These are phyloP conservation scores for Boletus insuetus DNA, from an alignment of 768 basidiomycete genomes.

Conservation along the genomic window DNA sequence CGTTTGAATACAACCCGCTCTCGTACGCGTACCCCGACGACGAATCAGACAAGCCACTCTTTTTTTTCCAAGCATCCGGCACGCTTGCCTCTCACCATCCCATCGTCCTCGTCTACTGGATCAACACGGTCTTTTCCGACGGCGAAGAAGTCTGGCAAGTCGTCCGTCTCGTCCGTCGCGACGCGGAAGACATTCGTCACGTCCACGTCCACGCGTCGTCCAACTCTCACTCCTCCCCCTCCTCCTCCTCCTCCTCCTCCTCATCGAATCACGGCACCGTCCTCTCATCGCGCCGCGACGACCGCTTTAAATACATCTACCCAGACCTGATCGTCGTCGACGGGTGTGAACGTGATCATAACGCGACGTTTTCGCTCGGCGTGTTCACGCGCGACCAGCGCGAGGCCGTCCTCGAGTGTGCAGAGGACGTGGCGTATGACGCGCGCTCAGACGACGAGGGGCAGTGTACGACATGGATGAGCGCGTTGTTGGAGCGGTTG, in stretches of 20 bases:
- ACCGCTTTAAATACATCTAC: constrained; percentile 20
- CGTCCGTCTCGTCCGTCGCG: constrained; percentile 20
- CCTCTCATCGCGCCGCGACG: too few species aligned
- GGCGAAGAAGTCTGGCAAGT: constrained; percentile 29
- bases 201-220: too few species aligned
- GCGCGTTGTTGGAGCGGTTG: constrained; percentile 18
- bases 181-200: not conserved
- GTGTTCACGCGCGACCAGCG: constrained; percentile 24
- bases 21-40: constrained; percentile 25
- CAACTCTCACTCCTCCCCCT: too few species aligned
- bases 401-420: constrained; percentile 25
- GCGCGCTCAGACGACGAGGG: constrained; percentile 1
- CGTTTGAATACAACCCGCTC: constrained; percentile 20
- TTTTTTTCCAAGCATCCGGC: constrained; percentile 21
- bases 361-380: constrained; percentile 16
- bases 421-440: constrained; percentile 24
- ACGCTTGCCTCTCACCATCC: not conserved
- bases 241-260: too few species aligned
- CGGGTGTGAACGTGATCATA: constrained; percentile 3
- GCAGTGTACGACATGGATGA: constrained; percentile 18
- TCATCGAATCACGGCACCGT: too few species aligned
- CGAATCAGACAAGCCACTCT: constrained; percentile 24
- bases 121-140: constrained; percentile 21
- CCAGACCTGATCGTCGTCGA: constrained; percentile 29
- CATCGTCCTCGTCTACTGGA: constrained; percentile 26